These are phyloP conservation scores for Blastobotrys raffinosifermentans DNA, from an alignment of 1,139 yeast species.

Conservation along the genomic window DNA sequence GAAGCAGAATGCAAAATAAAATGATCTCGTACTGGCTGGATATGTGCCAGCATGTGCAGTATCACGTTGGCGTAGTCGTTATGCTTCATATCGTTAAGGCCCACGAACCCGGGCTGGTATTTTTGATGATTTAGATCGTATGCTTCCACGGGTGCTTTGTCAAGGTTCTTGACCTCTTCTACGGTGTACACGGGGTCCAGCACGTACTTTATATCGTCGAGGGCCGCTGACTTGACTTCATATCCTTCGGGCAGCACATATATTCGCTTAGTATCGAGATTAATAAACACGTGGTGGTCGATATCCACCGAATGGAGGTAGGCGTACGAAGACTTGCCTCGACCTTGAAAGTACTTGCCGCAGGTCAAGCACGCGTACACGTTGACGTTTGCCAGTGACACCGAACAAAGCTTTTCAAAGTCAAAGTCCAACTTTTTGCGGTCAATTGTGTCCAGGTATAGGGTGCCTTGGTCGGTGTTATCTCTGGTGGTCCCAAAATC, in stretches of 20 bases:
- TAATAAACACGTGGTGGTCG: conserved; percentile 60
- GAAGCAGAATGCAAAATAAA: conserved; percentile 34
- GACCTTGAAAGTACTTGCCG: conserved; percentile 69
- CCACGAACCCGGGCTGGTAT: conserved; percentile 61
- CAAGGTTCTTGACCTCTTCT: conserved; percentile 34
- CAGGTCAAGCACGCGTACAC: conserved; percentile 70
- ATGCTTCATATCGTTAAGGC: conserved; percentile 49
- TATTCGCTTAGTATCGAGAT: conserved; percentile 43
- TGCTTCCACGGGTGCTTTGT: conserved; percentile 16
- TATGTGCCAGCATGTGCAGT: conserved; percentile 52
- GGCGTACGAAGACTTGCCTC: conserved; percentile 58
- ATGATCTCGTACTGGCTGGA: conserved; percentile 46
- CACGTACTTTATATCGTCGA: conserved; percentile 49
- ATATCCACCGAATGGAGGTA: conserved; percentile 58
- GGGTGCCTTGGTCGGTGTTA: too few species aligned
- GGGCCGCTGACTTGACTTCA: conserved; percentile 36
- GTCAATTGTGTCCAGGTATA: conserved; percentile 52
- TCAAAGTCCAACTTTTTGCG: conserved; percentile 60
- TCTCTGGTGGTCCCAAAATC: too few species aligned
- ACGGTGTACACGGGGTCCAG: conserved; percentile 48
- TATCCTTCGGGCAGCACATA: conserved; percentile 59
- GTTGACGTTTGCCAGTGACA: conserved; percentile 53
- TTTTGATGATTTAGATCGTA: conserved; percentile 35
- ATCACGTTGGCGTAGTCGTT: conserved; percentile 54
- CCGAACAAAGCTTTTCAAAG: conserved; percentile 58